Evolutionary conservation across 768 basidiomycete genomes (phyloP), one percentile per base, ranked within the genome.

Genomic region (Fistulinella prunicolor): DNA sequence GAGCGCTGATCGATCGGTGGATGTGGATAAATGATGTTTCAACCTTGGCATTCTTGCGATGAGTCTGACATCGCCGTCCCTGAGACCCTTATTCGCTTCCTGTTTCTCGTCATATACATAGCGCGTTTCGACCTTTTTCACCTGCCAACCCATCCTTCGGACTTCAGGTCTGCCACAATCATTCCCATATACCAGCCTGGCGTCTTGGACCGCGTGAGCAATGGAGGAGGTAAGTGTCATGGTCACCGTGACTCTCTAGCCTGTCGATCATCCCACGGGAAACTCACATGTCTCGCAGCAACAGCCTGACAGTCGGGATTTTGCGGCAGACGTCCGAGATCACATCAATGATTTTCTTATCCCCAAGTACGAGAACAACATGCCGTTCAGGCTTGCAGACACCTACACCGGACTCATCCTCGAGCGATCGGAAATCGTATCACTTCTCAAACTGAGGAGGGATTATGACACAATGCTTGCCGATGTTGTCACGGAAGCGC

Each of bases 401-500:
- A 63, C 62, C 0, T 63, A 64, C 13, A 62, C 62, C 1, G 62
- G 61, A 8, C 49, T 47, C 50, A 52, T 63, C 39, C 37, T 61
- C 42, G 46, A 53, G 23, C 51, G 20, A 24, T 51, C 41, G 6
- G 51, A 63, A 12, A 47, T 62, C 35, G 43, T 46, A 13, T 38
- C 51, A 6, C 44, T 62, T 29, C 60, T 61, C 32, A 49, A 52
- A 22, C 9, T 14, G 19, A 49, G 57, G 20, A 38, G 14, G 19
- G 61, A 60, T 9, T 62, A 50, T 29, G 19, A 19, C 12, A 24
- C 1, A 4, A 51, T 28, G 7, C 47, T 60, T 9, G n/a, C 34
- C 1, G 56, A 32, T 8, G 54, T 26, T 4, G 19, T 56, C 30
- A 0, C 2, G 6, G 59, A 51, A 14, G 41, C 50, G 1, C n/a